phyloP scores from a whole-genome alignment of 2,329 filamentous ascomycete species.

The Ambrosiella xylebori region DNA sequence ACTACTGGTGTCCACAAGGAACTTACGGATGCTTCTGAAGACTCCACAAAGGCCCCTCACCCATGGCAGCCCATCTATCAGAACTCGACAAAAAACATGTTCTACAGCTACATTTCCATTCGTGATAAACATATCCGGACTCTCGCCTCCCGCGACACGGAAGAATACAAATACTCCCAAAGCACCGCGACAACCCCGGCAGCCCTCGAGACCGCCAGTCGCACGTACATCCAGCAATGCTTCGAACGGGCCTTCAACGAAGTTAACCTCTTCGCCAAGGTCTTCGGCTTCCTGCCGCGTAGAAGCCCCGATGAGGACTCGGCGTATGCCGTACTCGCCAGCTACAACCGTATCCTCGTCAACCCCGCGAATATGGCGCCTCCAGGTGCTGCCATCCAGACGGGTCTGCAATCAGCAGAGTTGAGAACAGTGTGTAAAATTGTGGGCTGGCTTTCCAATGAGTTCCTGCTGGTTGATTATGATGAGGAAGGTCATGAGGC shows the following conservation, averaged over 20 bases:
- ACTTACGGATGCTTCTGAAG: constrained; percentile 26
- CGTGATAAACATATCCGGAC: constrained; percentile 36
- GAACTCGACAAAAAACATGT: constrained; percentile 36
- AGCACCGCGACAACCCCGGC: constrained; percentile 30
- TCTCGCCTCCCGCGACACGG: constrained; percentile 35
- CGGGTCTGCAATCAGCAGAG: constrained; percentile 29
- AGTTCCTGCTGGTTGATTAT: constrained; percentile 37
- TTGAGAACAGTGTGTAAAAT: constrained; percentile 36
- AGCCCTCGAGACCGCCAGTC: constrained; percentile 35
- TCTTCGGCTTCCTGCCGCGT: constrained; percentile 38
- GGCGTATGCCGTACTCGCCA: constrained; percentile 32
- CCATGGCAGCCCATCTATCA: constrained; percentile 25
- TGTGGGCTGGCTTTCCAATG: constrained; percentile 39
- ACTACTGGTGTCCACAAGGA: constrained; percentile 29
- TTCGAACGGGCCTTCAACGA: constrained; percentile 42
- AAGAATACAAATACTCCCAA: constrained; percentile 27
- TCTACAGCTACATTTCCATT: constrained; percentile 34
- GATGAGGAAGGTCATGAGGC: constrained; percentile 38
- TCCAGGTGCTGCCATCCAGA: constrained; percentile 32
- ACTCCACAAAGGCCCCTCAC: neutral
- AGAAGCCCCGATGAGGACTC: constrained; percentile 33
- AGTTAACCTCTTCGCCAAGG: constrained; percentile 32
- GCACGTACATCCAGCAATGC: constrained; percentile 42
- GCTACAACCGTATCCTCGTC: constrained; percentile 32
- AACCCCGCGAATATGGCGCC: constrained; percentile 38